Base-by-base conservation (phyloP, 2,329 filamentous ascomycete genomes). In the Canariomyces notabilis region DNA sequence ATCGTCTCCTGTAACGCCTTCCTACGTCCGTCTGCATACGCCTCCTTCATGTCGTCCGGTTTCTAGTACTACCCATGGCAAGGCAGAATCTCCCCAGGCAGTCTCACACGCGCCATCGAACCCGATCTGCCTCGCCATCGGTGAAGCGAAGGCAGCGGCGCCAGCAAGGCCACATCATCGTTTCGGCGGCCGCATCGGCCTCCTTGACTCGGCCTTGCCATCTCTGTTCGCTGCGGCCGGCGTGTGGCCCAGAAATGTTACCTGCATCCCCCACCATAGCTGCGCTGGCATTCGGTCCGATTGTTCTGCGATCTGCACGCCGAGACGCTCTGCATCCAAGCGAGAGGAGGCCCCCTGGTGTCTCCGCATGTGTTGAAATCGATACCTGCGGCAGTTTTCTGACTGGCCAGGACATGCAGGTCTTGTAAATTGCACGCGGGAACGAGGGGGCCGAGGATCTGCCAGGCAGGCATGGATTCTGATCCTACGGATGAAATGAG, bases 331-430 rank as follows among this genome's bases (percentile, higher is more conserved):
- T n/a, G n/a, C n/a, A n/a, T n/a, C n/a, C n/a, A n/a, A n/a, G n/a
- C n/a, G 12, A 2, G 18, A 15, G 37, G 44, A 37, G 38, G 38
- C 39, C 44, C 20, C 44, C 44, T 6, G 7, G 18, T 41, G 32
- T 41, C 16, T 46, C 16, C 15, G 37, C 37, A 46, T 42, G 18
- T 26, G 37, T 37, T 14, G 44, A n/a, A n/a, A n/a, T n/a, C n/a
- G n/a, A n/a, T n/a, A n/a, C n/a, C n/a, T n/a, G n/a, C n/a, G n/a
- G n/a, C 22, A 48, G 14, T 48, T 43, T 43, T 43, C 19, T 48
- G 39, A 48, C 39, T 43, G 34, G 45, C 43, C 39, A 48, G 39
- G 34, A 48, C 43, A 14, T 7, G 39, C 23, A 43, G 15, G 39
- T 18, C 39, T 20, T 46, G 37, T 37, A 19, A 36, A 34, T 46